Conservation (phyloP, 2,329 filamentous ascomycete species). For the Thelonectria discophora region DNA sequence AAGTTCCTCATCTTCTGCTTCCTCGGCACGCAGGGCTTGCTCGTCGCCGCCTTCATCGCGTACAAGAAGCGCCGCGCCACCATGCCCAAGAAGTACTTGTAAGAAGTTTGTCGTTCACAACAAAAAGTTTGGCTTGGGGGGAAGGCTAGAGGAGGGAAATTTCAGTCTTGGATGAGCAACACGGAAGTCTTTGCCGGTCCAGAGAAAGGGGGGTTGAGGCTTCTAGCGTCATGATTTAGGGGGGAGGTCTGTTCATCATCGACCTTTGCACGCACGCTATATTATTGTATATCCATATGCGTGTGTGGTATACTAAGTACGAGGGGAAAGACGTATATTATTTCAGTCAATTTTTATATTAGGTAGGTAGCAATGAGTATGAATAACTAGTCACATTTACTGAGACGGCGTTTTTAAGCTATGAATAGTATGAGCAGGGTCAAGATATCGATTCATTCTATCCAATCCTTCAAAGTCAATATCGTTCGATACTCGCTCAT, state of each 20-base stretch:
- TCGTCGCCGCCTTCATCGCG: slow-evolving; percentile 73
- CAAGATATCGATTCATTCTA: background rate
- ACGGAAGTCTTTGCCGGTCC: background rate
- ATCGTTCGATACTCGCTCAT: slow-evolving; percentile 2
- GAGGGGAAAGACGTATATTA: slow-evolving; percentile 26
- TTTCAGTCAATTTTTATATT: slow-evolving; percentile 16
- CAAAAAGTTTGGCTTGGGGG: background rate
- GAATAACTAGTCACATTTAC: slow-evolving; percentile 27
- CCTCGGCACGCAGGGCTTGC: slow-evolving; percentile 76
- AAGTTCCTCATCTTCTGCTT: slow-evolving; percentile 72
- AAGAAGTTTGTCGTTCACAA: slow-evolving; percentile 30
- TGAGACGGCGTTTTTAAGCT: background rate
- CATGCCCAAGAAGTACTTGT: slow-evolving; percentile 93
- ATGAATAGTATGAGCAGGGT: background rate
- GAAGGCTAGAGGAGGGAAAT: slow-evolving; percentile 15
- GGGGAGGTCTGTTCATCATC: slow-evolving; percentile 1
- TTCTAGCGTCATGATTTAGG: slow-evolving; percentile 26
- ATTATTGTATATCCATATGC: slow-evolving; percentile 35
- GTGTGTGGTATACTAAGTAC: slow-evolving; percentile 24
- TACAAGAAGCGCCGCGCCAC: slow-evolving; percentile 82
- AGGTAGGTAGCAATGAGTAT: slow-evolving; percentile 33
- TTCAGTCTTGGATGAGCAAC: background rate
- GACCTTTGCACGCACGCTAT: background rate
- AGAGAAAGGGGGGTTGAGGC: slow-evolving; percentile 11
- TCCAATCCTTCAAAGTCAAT: background rate